Evolutionary conservation across 2,329 filamentous ascomycete genomes (phyloP), one percentile per base, ranked within the genome.

Genomic region (Tolypocladium pustulatum): DNA sequence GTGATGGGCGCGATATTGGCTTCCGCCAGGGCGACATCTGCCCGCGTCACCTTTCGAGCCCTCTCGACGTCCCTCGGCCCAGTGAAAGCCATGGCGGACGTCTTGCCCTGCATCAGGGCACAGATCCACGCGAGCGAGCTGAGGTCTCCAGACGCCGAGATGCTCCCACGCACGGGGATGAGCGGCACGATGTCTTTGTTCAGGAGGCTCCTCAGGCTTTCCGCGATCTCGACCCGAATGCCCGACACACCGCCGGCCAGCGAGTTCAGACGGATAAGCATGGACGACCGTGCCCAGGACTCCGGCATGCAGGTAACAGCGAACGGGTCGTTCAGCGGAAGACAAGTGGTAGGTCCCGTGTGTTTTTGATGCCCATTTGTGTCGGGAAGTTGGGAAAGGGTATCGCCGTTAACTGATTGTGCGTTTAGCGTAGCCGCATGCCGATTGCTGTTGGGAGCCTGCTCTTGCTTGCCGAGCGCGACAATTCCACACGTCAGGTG

Each of bases 81-180:
- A 27, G 40, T 41, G 17, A 22, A 40, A 5, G 34, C 54, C 10
- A 25, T 22, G 10, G 3, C 30, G 25, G 37, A 13, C 15, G n/a
- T 43, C 17, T 60, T 60, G 38, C 73, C 73, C 57, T 69, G 62
- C 8, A 75, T 63, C 4, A 65, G 65, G 8, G 70, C 73, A 6
- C 67, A 69, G 56, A 81, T 70, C 60, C 80, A 82, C 2, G 78
- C 75, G 2, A 81, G 69, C 0, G 79, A 76, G 54, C 69, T 75
- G n/a, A 81, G 68, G 64, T 82, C 79, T 2, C 79, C 79, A 8
- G 77, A 80, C 7, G 78, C 78, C 2, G 78, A 81, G n/a, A 81
- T 78, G 49, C 72, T 76, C 25, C 78, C 79, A 25, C 78, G 71
- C 2, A 81, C 59, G 3, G 79, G 78, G 1, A 81, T 69, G 30